Base-by-base conservation (phyloP, 495 filamentous ascomycete species). In the Talaromyces stipitatus region DNA sequence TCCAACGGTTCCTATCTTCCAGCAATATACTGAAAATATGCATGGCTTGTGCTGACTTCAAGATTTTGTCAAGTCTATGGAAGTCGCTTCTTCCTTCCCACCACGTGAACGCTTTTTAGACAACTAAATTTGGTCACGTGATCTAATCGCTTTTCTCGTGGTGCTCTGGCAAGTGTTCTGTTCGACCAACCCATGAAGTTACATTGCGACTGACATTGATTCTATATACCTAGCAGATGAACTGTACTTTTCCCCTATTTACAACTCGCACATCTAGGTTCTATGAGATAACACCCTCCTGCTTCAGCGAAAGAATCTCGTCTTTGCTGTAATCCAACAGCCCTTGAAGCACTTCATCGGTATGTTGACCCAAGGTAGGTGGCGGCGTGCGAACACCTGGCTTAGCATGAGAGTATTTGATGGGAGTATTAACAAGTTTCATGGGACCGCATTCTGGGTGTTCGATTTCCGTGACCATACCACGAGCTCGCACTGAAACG, bases 391-490 rank as follows among this genome's bases (percentile, higher is more conserved):
- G 74, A 12, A 95, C 82, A n/a, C 84, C 77, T 1, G 92, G 90
- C 55, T 78, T 82, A 9, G 87, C 85, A 52, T 91, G 82, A 9
- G 90, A 96, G 70, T 90, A 97, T 69, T 98, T 98, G 58, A 98
- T 84, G 0, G 94, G 94, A n/a, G 92, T 92, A 64, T 94, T 96
- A 23, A 98, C 83, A 55, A 97, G 65, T 71, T 91, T 92, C 59
- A 97, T 89, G 2, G 84, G 82, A 1, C 94, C 94, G 65, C 91
- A 96, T 2, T 75, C 71, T 3, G 81, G 83, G 66, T 98, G 94
- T 1, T 96, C 83, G 22, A 97, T 75, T 62, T 94, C 89, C 4
- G 85, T 80, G 4, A 98, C 85, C 94, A 98, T 97, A 41, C 84
- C 78, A 55, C 94, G 78, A 24, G 92, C 92, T 52, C 80, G 76